Evolutionary conservation across 2,329 filamentous ascomycete species (phyloP), one percentile per base, ranked within the genome.

Genomic region (Epicoccum sorghinum): DNA sequence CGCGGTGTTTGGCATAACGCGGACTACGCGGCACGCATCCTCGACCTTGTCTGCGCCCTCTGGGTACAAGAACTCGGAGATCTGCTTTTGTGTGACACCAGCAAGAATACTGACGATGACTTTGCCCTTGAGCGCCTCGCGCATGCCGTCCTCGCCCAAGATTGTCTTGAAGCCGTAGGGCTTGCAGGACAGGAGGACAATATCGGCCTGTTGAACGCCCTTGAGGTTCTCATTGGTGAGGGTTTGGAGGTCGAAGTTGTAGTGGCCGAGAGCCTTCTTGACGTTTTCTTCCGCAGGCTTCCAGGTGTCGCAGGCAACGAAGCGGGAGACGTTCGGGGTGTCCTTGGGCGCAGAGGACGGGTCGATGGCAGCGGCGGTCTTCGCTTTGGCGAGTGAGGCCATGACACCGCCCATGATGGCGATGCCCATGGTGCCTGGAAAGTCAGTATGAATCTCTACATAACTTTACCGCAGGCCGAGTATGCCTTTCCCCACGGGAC

Each of bases 1-100:
- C 9, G 91, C 90, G 0, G 89, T 93, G 78, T 96, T 96, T 64
- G 91, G 91, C 85, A 96, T 91, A 49, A 89, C 90, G 29, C 91
- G 83, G 4, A 96, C 87, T 39, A 95, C 82, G 37, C 83, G 80
- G 74, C 85, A 89, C n/a, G 64, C 63, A 35, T 76, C 74, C n/a
- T 65, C 65, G 33, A 81, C 78, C 35, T 65, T 66, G 8, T 58
- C 57, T 18, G 81, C 75, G 8, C 79, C 77, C 24, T 82, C 81
- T 0, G 70, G 70, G 66, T 89, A 86, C 10, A 93, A 75, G 29
- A 84, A 82, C 13, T 77, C 76, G 67, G 88, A 83, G 59, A 96
- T 86, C 66, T 92, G 86, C 43, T 83, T 75, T 13, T 86, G 84
- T 2, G 88, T 86, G 22, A 95, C 84, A 52, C 92, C 92, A 4